Evolutionary conservation across 2,329 filamentous ascomycete genomes (phyloP).

Genomic region (Decorospora gaudefroyi): DNA sequence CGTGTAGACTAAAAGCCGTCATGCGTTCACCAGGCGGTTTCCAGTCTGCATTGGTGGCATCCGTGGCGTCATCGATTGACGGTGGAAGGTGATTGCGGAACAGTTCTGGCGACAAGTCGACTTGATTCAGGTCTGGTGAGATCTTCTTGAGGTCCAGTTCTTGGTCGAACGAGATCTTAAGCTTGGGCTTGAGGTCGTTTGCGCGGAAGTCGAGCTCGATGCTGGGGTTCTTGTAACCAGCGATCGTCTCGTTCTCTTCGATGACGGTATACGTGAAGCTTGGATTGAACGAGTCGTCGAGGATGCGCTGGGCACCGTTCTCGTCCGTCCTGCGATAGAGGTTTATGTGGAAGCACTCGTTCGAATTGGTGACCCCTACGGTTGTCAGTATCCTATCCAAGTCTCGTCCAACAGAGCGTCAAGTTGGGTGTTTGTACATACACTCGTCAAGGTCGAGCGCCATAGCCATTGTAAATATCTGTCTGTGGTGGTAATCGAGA

Average conservation of each 20-base stretch:
- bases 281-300: constrained; percentile 75
- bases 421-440: constrained; percentile 18
- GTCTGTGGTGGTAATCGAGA: neutral
- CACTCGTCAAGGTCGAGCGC: constrained; percentile 40
- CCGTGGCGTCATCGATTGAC: constrained; percentile 50
- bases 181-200: constrained; percentile 77
- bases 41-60: constrained; percentile 50
- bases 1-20: constrained; percentile 64
- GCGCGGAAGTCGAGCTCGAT: constrained; percentile 72
- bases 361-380: constrained; percentile 43
- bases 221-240: constrained; percentile 82
- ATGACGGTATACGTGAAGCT: constrained; percentile 91
- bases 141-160: constrained; percentile 72
- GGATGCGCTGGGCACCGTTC: constrained; percentile 38
- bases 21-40: constrained; percentile 77
- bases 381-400: neutral
- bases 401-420: constrained; percentile 2
- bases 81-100: constrained; percentile 51
- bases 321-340: constrained; percentile 37
- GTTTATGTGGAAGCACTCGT: constrained; percentile 47
- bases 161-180: constrained; percentile 71
- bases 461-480: constrained; percentile 17
- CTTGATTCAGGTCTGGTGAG: constrained; percentile 63
- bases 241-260: constrained; percentile 87
- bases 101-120: constrained; percentile 66